Conservation (phyloP, 345 rosid genomes). For the Boechera retrofracta region DNA sequence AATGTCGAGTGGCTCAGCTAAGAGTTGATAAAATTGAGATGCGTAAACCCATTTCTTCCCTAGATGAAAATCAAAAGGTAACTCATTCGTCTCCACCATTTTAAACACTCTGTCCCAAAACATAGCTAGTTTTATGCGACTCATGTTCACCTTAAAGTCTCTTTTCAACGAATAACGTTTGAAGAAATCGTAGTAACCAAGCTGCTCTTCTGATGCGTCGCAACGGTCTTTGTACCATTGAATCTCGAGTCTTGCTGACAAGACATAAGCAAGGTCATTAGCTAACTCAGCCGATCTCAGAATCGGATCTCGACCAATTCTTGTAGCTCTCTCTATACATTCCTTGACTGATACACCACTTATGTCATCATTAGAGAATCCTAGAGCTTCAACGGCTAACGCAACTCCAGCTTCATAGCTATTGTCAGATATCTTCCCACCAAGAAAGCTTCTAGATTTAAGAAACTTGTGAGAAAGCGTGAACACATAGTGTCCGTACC, state of each 20-base stretch:
- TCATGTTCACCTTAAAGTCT: constrained; percentile 63
- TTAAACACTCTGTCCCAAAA: constrained; percentile 71
- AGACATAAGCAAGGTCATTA: constrained; percentile 50
- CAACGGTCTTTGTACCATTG: constrained; percentile 66
- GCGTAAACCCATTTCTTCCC: constrained; percentile 67
- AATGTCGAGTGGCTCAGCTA: constrained; percentile 80
- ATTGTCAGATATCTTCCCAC: constrained; percentile 50
- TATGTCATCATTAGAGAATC: constrained; percentile 52
- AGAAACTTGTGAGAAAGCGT: constrained; percentile 51
- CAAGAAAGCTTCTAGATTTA: constrained; percentile 48
- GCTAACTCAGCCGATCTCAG: constrained; percentile 59
- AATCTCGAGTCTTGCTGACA: constrained; percentile 58
- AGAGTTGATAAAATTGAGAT: constrained; percentile 70
- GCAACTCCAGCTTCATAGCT: constrained; percentile 69
- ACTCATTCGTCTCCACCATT: constrained; percentile 68
- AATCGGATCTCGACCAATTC: constrained; percentile 56
- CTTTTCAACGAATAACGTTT: constrained; percentile 56
- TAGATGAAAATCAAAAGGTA: constrained; percentile 67
- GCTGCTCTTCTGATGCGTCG: constrained; percentile 54
- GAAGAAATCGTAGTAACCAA: constrained; percentile 81
- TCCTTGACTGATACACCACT: constrained; percentile 46
- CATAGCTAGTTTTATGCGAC: constrained; percentile 59
- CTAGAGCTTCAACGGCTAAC: constrained; percentile 69
- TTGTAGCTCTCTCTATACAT: constrained; percentile 56
- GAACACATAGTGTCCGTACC: constrained; percentile 57